Base-by-base conservation (phyloP, 495 filamentous ascomycete genomes). In the Xylaria grammica region DNA sequence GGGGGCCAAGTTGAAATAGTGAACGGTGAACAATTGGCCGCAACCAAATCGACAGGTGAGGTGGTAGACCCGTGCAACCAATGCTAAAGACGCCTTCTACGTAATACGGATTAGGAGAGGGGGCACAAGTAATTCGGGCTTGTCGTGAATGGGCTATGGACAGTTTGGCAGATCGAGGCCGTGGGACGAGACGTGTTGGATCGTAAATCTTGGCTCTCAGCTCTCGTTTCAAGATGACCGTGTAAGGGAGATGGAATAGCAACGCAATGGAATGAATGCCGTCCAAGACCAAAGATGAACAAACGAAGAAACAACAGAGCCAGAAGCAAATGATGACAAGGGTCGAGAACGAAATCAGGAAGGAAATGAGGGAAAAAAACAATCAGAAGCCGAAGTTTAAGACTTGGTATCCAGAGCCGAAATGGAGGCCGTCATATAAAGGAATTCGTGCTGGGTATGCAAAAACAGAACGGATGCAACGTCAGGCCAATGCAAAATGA, bases 381-480 rank as follows among this genome's bases (percentile, higher is more conserved):
- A 27, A 56, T 40, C 32, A 56, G 15, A 20, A 27, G 26, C 53
- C 20, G 10, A 13, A 30, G n/a, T 54, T 17, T 17, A 54, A 27
- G 13, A 34, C 11, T 27, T 26, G 29, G 15, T 54, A 24, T 27
- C 19, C 1, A 30, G 2, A 55, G 52, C 3, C 20, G 53, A 4
- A 42, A 38, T 40, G 15, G 53, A 56, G 15, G 53, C 26, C 53
- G 53, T 56, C 32, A 27, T 40, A 40, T 19, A n/a, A 45, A 44
- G 19, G 45, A 45, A 15, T 20, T 30, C 15, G 24, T 3, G 54
- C 24, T 29, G 38, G 20, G 7, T 45, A 57, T 57, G 54, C 54
- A 57, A 57, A 53, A 57, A 57, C 54, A 57, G 24, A 45, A 20
- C 38, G 38, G 19, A 44, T 57, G 54, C 54, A 57, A 57, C 54